These are phyloP conservation scores for Lactifluus hygrophoroides DNA, from an alignment of 768 basidiomycete species.

Conservation along the genomic window DNA sequence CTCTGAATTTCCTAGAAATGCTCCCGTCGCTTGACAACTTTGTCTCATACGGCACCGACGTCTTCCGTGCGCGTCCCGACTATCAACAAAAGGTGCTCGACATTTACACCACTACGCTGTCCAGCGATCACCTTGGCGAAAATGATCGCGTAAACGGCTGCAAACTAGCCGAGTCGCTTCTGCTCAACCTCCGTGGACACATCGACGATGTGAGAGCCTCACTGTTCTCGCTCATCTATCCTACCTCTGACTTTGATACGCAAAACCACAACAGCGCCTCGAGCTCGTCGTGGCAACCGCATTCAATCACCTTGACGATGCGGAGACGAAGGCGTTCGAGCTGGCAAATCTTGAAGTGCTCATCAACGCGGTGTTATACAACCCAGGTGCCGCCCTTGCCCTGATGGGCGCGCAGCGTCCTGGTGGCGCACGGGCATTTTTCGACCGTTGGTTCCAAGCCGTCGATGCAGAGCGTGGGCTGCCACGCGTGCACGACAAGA, in stretches of 20 bases:
- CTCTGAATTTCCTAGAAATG: slow-evolving; percentile 49
- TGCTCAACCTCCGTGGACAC: slow-evolving; percentile 71
- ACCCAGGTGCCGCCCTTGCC: slow-evolving; percentile 66
- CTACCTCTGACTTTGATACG: slow-evolving; percentile 1
- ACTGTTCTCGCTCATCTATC: not conserved
- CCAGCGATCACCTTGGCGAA: slow-evolving; percentile 66
- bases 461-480: slow-evolving; percentile 52
- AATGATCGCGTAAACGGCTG: slow-evolving; percentile 78
- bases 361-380: slow-evolving; percentile 77
- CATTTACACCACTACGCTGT: slow-evolving; percentile 71
- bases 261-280: slow-evolving; percentile 42
- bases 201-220: slow-evolving; percentile 59
- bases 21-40: slow-evolving; percentile 84
- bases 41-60: slow-evolving; percentile 71
- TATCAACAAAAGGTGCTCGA: slow-evolving; percentile 78
- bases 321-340: slow-evolving; percentile 53
- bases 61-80: slow-evolving; percentile 61
- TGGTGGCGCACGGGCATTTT: slow-evolving; percentile 65
- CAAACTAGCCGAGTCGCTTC: slow-evolving; percentile 74
- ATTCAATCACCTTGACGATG: slow-evolving; percentile 48
- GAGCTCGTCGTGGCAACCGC: slow-evolving; percentile 57
- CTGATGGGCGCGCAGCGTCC: slow-evolving; percentile 56
- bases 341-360: slow-evolving; percentile 79
- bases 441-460: slow-evolving; percentile 74
- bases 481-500: slow-evolving; percentile 88